Base-by-base conservation (phyloP, 2,329 filamentous ascomycete species). In the Trichoderma sp. region DNA sequence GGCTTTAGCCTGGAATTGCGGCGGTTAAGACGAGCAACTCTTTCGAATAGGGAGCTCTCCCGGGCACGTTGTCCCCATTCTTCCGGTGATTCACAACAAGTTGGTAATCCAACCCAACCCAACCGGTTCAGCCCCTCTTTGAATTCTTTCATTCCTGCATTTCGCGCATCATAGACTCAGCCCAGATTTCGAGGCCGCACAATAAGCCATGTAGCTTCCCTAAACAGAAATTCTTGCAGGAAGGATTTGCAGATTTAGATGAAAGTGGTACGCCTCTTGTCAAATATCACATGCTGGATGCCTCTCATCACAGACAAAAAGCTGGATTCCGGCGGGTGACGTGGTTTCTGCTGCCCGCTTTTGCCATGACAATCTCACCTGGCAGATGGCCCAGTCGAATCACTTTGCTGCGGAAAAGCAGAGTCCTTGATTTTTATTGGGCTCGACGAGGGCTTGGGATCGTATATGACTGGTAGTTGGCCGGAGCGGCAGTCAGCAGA, bases 401-500 rank as follows among this genome's bases (percentile, higher is more conserved):
- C 18, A 18, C 62, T 63, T 38, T 63, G 14, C 18, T 63, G 35
- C 69, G 38, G n/a, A 38, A 72, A 53, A 50, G 6, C n/a, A 71
- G 12, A 38, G 45, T 21, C 29, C 38, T 27, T 33, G 41, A 9
- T 53, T 73, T 38, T 31, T 56, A 73, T 65, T 56, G 69, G 69
- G n/a, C 59, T 69, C 21, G 21, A 56, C 4, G 21, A 56, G 41
- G 60, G 60, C 41, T 12, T 64, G 29, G n/a, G 38, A 21, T 53
- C 69, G 60, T 56, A 65, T 56, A 35, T 73, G 69, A 73, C 69
- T 65, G 69, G 69, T 73, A 35, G 45, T 35, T 53, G 24, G 27
- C 69, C 29, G 16, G 60, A 56, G 59, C 69, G 41, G 69, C 69
- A 73, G 69, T 73, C 69, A 65, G 69, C 41, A 53, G 69, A 73